A percentile compares a stretch with the other conserved stretches of the same genome.
Evolutionary conservation across 495 filamentous ascomycete genomes (phyloP).

Genomic region (Trichodelitschia bisporula): DNA sequence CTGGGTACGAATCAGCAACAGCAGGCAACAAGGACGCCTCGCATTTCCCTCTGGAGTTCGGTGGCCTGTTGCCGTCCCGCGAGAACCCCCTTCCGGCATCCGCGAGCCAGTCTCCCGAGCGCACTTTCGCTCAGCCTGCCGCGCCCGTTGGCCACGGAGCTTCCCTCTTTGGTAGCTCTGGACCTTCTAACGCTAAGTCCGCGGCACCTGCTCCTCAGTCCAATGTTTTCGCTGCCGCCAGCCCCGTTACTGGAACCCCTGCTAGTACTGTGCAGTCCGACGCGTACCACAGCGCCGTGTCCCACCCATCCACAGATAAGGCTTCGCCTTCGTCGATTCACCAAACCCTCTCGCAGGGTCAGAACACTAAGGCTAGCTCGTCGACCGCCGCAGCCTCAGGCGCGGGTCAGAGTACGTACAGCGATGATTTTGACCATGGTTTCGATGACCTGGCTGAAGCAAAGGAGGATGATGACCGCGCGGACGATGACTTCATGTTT

Average conservation of each 20-base stretch:
- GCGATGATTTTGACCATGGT: conserved; percentile 65
- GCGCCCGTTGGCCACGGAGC: conserved; percentile 7
- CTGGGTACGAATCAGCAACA: conserved; percentile 27
- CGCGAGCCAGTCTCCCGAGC: conserved; percentile 18
- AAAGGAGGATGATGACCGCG: conserved; percentile 48
- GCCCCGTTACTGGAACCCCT: conserved; percentile 5
- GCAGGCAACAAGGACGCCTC: conserved; percentile 20
- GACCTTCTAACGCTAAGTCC: conserved; percentile 4
- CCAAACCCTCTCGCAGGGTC: background rate
- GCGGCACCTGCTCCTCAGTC: too few relatives aligned
- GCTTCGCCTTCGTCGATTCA: background rate
- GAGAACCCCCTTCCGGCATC: conserved; percentile 28
- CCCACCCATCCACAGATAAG: conserved; percentile 3
- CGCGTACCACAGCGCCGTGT: conserved; percentile 15
- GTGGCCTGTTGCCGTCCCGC: conserved; percentile 37
- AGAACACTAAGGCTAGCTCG: background rate
- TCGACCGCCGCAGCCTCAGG: conserved; percentile 23
- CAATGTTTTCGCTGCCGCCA: background rate
- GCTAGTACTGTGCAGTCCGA: conserved; percentile 13
- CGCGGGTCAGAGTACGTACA: too few relatives aligned
- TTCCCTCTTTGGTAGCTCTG: conserved; percentile 9
- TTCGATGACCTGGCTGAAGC: conserved; percentile 78
- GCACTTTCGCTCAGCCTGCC: conserved; percentile 5
- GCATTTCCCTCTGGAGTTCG: conserved; percentile 37
- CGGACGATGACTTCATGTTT: conserved; percentile 29